Evolutionary conservation across 495 filamentous ascomycete species (phyloP).

Genomic region (Xylaria curta): DNA sequence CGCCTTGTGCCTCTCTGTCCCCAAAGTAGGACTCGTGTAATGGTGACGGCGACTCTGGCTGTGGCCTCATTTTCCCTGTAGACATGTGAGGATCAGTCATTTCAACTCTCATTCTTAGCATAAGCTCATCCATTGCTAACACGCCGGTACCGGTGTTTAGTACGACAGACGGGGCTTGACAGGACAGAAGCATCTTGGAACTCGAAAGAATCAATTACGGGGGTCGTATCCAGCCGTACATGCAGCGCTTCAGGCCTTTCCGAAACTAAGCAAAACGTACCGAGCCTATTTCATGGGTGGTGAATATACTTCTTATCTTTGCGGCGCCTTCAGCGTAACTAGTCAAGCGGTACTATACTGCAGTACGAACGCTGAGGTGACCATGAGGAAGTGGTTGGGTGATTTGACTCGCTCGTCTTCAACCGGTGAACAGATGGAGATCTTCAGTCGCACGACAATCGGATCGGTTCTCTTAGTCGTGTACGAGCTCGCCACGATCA

Average conservation of each 20-base stretch:
- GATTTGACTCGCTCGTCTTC: conserved; percentile 27
- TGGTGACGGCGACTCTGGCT: conserved; percentile 20
- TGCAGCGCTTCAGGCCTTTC: conserved; percentile 12
- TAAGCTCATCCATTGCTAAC: conserved; percentile 16
- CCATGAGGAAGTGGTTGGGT: conserved; percentile 1
- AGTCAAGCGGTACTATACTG: background rate
- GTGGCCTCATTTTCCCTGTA: conserved; percentile 19
- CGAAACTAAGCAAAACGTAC: conserved; percentile 18
- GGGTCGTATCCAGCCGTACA: conserved; percentile 25
- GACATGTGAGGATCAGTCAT: conserved; percentile 6
- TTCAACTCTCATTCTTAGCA: conserved; percentile 14
- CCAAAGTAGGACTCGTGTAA: conserved; percentile 20
- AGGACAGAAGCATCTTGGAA: conserved; percentile 12
- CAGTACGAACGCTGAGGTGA: background rate
- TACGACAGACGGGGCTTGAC: conserved; percentile 16
- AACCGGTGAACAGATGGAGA: conserved; percentile 26
- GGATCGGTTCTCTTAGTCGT: conserved; percentile 13
- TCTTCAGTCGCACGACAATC: conserved; percentile 26
- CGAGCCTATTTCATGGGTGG: conserved; percentile 21
- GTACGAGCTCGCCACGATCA: conserved; percentile 3
- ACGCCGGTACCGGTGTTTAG: conserved; percentile 21
- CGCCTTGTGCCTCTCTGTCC: conserved; percentile 18
- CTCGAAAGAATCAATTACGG: conserved; percentile 11
- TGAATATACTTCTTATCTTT: conserved; percentile 22
- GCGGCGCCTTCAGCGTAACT: conserved; percentile 7